Evolutionary conservation across 2,329 filamentous ascomycete genomes (phyloP).

Genomic region (Elsinoe batatas): DNA sequence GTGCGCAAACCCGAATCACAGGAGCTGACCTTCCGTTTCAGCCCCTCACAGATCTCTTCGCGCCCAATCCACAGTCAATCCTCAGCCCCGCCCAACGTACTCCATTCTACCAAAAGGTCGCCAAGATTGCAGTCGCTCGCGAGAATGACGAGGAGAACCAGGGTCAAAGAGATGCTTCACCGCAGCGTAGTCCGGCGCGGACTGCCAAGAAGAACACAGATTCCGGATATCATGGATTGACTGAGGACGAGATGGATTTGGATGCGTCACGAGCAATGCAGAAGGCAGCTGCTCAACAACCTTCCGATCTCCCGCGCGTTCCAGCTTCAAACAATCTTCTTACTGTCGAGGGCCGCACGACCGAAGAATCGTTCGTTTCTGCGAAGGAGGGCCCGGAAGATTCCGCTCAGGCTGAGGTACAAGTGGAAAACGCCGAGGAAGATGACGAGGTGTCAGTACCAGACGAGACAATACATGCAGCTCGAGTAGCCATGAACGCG

Average conservation of each 20-base stretch:
- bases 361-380: constrained; percentile 38
- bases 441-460: constrained; percentile 25
- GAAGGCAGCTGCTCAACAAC: background rate
- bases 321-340: constrained; percentile 11
- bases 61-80: constrained; percentile 31
- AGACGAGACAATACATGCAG: constrained; percentile 17
- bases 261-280: constrained; percentile 16
- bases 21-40: constrained; percentile 34
- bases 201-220: constrained; percentile 39
- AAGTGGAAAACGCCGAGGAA: constrained; percentile 20
- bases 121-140: constrained; percentile 51
- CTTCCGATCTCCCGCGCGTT: background rate
- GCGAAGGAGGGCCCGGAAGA: constrained; percentile 35
- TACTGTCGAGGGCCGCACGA: constrained; percentile 1
- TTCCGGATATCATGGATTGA: constrained; percentile 63
- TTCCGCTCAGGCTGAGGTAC: constrained; percentile 6
- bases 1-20: constrained; percentile 47
- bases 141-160: constrained; percentile 29
- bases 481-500: constrained; percentile 13
- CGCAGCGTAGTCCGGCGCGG: constrained; percentile 27
- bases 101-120: constrained; percentile 43
- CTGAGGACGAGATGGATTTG: constrained; percentile 43
- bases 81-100: constrained; percentile 33
- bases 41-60: constrained; percentile 41
- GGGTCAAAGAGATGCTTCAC: constrained; percentile 18